A percentile compares a stretch with the other conserved stretches of the same genome.
These are phyloP conservation scores for Coniochaeta sp. DNA, from an alignment of 2,329 filamentous ascomycete species.

Conservation along the genomic window DNA sequence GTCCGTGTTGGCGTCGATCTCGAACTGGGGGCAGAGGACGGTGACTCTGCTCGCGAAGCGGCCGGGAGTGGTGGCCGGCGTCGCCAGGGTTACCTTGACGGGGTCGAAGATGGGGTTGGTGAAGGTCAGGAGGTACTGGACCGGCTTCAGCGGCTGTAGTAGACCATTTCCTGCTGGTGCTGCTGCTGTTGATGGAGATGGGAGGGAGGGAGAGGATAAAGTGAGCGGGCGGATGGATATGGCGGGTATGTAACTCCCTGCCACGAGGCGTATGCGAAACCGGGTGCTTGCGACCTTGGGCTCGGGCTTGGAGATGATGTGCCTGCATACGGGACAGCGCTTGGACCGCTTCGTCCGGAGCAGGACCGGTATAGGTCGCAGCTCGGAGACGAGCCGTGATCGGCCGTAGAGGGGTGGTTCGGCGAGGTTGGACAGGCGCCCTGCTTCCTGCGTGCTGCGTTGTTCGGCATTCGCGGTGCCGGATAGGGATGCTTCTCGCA, in stretches of 20 bases:
- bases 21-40: conserved; percentile 88
- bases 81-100: conserved; percentile 80
- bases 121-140: conserved; percentile 82
- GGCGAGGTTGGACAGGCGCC: conserved; percentile 27
- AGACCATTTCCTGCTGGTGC: conserved; percentile 10
- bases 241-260: conserved; percentile 78
- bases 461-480: conserved; percentile 47
- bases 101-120: conserved; percentile 92
- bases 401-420: conserved; percentile 38
- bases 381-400: conserved; percentile 58
- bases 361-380: conserved; percentile 74
- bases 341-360: conserved; percentile 90
- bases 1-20: conserved; percentile 85
- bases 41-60: conserved; percentile 75
- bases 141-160: conserved; percentile 50
- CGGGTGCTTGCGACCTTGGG: conserved; percentile 81
- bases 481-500: conserved; percentile 55
- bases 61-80: conserved; percentile 71
- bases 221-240: conserved; percentile 58
- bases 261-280: conserved; percentile 88
- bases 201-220: conserved; percentile 14
- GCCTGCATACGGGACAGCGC: conserved; percentile 83
- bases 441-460: conserved; percentile 22
- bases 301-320: conserved; percentile 93
- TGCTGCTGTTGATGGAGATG: conserved; percentile 9